phyloP scores from a whole-genome alignment of 768 basidiomycete species.

The Mycena pura region DNA sequence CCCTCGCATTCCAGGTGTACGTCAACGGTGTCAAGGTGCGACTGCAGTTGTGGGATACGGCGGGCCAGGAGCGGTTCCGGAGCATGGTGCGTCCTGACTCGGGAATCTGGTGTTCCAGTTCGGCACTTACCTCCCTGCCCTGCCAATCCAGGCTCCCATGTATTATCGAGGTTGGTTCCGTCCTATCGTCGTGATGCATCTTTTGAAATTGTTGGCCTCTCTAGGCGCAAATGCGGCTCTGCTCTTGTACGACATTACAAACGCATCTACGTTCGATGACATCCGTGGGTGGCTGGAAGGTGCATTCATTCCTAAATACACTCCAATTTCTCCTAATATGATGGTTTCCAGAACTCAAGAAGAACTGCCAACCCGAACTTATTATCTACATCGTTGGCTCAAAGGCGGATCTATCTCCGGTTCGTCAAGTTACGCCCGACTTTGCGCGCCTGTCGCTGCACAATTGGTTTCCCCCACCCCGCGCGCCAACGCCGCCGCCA shows the following conservation, averaged over 20 bases:
- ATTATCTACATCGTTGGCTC: conserved; percentile 96
- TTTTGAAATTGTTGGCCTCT: conserved; percentile 18
- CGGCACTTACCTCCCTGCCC: neutral
- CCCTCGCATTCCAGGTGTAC: conserved; percentile 44
- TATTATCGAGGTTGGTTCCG: conserved; percentile 76
- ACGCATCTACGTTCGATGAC: conserved; percentile 86
- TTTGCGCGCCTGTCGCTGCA: conserved; percentile 83
- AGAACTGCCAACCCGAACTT: conserved; percentile 86
- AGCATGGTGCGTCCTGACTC: conserved; percentile 69
- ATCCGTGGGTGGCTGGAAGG: conserved; percentile 93
- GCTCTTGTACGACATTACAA: conserved; percentile 95
- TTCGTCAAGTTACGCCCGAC: conserved; percentile 81
- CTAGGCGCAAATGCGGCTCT: conserved; percentile 91
- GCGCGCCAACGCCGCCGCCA: conserved; percentile 68
- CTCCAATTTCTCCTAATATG: conserved; percentile 22
- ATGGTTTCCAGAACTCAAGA: conserved; percentile 80
- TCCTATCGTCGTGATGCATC: conserved; percentile 27
- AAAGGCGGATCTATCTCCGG: conserved; percentile 80
- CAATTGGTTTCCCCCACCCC: conserved; percentile 87
- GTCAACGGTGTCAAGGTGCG: conserved; percentile 87
- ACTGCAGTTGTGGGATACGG: conserved; percentile 91
- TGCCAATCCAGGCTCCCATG: conserved; percentile 78
- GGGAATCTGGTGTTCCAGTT: no score
- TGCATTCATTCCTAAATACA: conserved; percentile 40
- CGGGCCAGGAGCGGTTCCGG: conserved; percentile 91